These are phyloP conservation scores for Euptelea pleiosperma DNA, from an alignment of 164 flowering plant genomes.

Conservation along the genomic window DNA sequence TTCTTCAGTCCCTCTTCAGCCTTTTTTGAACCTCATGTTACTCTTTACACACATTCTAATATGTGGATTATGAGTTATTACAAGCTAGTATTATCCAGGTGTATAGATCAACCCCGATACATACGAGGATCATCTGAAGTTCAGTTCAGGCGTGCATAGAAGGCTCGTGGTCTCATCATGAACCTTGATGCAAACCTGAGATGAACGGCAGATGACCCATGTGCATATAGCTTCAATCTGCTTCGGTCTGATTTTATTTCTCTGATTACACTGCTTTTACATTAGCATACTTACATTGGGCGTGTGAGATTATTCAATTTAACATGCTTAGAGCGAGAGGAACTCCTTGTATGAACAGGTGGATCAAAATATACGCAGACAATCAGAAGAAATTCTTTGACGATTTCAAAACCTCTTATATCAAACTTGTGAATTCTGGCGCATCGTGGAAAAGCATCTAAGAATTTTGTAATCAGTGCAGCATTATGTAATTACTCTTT, in stretches of 20 bases:
- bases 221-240: not conserved
- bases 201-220: not conserved
- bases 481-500: too few relatives aligned
- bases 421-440: constrained; percentile 80
- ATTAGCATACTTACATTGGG: too few relatives aligned
- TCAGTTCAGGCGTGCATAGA: too few relatives aligned
- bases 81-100: too few relatives aligned
- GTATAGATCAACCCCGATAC: too few relatives aligned
- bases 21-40: too few relatives aligned
- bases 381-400: constrained; percentile 64
- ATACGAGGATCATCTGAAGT: too few relatives aligned
- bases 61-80: not conserved
- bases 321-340: not conserved
- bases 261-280: too few relatives aligned
- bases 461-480: constrained; percentile 1
- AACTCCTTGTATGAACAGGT: constrained; percentile 42
- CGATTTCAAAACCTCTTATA: constrained; percentile 70
- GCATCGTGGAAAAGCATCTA: constrained; percentile 59
- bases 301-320: too few relatives aligned
- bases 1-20: constrained; percentile 15
- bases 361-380: constrained; percentile 71
- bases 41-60: not conserved
- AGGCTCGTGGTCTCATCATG: not conserved
- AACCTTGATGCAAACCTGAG: constrained; percentile 4
- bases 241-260: too few relatives aligned